phyloP scores from a whole-genome alignment of 306 rosid genomes.

The Cucumis cinereus region DNA sequence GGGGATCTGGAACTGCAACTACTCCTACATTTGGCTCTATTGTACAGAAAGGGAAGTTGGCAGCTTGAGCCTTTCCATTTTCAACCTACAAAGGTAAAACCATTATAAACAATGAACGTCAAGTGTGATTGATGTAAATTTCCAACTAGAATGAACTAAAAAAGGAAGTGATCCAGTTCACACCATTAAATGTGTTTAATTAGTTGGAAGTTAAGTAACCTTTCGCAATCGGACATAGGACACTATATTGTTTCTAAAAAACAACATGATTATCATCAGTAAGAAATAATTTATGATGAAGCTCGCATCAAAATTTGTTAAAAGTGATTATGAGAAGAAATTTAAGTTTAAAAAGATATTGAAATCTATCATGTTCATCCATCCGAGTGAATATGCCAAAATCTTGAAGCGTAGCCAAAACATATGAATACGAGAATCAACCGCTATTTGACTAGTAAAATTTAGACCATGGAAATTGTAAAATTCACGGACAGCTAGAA shows the following conservation, averaged over 20 bases:
- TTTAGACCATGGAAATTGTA: background rate
- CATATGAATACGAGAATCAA: background rate
- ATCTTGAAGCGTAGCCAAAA: background rate
- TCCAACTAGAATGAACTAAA: background rate
- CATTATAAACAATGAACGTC: background rate
- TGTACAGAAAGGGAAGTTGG: conserved; percentile 94
- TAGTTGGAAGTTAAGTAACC: background rate
- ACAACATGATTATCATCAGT: background rate
- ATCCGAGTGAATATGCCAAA: background rate
- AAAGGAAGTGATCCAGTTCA: background rate
- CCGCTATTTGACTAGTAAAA: background rate
- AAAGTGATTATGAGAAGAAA: background rate
- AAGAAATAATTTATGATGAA: background rate
- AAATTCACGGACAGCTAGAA: background rate
- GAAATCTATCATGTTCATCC: background rate
- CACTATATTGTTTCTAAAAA: background rate
- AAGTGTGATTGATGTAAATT: background rate
- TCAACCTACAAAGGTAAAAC: conserved; percentile 57
- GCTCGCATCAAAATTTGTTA: background rate
- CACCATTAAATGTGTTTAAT: background rate
- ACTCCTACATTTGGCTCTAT: conserved; percentile 98
- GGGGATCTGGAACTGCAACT: conserved; percentile 94
- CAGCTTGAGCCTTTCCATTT: conserved; percentile 99
- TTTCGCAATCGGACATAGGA: background rate
- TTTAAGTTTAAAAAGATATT: background rate